Percentiles rank a stretch among this genome's conserved stretches.
Evolutionary conservation across 257 asterid genomes (phyloP).

Genomic region (Solanum ossicruentum): DNA sequence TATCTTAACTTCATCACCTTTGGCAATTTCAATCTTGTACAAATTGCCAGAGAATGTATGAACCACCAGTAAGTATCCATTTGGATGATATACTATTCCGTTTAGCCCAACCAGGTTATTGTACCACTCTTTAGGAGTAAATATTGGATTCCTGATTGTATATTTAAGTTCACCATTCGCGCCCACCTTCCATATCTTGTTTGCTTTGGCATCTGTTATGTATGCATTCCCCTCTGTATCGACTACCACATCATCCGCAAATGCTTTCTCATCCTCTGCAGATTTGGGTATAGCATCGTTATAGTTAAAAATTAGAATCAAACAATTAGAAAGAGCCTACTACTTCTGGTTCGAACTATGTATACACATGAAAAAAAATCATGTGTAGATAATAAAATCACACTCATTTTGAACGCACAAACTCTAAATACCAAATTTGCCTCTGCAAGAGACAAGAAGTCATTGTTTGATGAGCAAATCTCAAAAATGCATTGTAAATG

Average conservation of each 20-base stretch:
- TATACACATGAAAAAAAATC: neutral
- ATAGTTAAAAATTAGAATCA: neutral
- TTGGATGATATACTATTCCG: slow-evolving; percentile 81
- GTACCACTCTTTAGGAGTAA: slow-evolving; percentile 56
- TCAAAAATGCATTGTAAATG: neutral
- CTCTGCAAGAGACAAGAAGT: neutral
- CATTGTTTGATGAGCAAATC: neutral
- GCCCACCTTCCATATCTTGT: slow-evolving; percentile 74
- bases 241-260: slow-evolving; percentile 75
- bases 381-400: neutral
- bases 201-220: slow-evolving; percentile 54
- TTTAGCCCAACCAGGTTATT: slow-evolving; percentile 45
- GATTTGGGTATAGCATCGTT: neutral
- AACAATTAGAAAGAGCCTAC: neutral
- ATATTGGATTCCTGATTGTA: slow-evolving; percentile 50
- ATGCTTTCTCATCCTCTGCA: slow-evolving; percentile 50
- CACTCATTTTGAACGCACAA: neutral
- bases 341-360: neutral
- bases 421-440: neutral
- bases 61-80: slow-evolving; percentile 58
- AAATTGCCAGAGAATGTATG: slow-evolving; percentile 71
- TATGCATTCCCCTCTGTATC: slow-evolving; percentile 74
- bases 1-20: slow-evolving; percentile 29
- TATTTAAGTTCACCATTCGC: slow-evolving; percentile 31
- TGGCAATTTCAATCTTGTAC: slow-evolving; percentile 42